phyloP scores from a whole-genome alignment of 2,329 filamentous ascomycete species.

The Alternaria arborescens region DNA sequence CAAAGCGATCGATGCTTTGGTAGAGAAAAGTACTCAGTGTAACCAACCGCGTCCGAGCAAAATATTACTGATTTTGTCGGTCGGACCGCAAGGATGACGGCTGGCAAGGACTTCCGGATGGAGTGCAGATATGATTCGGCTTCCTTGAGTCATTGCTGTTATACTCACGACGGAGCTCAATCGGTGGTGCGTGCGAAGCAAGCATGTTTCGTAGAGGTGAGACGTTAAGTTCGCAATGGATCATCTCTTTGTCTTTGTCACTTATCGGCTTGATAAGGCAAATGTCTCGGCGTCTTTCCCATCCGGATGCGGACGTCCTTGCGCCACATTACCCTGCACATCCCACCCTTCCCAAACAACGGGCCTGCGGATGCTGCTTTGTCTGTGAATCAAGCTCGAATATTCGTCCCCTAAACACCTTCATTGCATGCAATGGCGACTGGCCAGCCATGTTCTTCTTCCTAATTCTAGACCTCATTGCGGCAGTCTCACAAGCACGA shows the following conservation, averaged over 20 bases:
- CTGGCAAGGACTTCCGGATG: conserved; percentile 63
- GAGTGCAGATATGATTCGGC: conserved; percentile 28
- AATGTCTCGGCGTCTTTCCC: background rate
- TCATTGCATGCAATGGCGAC: background rate
- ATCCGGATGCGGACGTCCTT: background rate
- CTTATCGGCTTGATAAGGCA: background rate
- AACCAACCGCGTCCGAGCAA: conserved; percentile 66
- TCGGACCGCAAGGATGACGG: conserved; percentile 52
- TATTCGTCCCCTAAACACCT: background rate
- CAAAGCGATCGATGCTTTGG: conserved; percentile 47
- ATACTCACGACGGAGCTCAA: background rate
- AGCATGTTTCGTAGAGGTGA: accelerated
- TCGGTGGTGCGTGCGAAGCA: background rate
- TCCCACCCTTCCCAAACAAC: background rate
- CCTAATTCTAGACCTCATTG: background rate
- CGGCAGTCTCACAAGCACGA: background rate
- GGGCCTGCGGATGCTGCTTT: background rate
- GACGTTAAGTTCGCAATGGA: background rate
- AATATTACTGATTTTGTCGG: conserved; percentile 57
- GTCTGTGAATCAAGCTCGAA: background rate
- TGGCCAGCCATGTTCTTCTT: background rate
- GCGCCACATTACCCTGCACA: background rate
- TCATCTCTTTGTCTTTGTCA: background rate
- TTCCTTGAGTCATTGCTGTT: background rate
- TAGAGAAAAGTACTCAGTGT: conserved; percentile 50